These are phyloP conservation scores for Colletotrichum sp. DNA, from an alignment of 2,329 filamentous ascomycete species.

Conservation along the genomic window DNA sequence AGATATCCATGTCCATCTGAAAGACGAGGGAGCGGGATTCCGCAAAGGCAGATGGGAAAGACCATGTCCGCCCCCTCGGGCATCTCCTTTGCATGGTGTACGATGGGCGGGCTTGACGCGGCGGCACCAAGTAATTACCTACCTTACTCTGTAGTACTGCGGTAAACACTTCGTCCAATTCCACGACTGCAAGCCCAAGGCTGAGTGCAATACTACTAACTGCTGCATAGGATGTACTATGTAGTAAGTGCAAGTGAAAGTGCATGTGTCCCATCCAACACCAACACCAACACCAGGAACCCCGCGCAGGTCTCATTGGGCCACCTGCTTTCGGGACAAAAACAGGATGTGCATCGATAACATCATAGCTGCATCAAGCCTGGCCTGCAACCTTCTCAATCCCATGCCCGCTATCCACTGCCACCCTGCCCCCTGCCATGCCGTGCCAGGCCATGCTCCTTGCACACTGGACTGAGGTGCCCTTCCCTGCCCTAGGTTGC, in stretches of 20 bases:
- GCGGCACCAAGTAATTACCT: not conserved
- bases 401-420: not conserved
- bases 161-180: not conserved
- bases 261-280: not conserved
- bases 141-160: not conserved
- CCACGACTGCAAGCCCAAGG: not conserved
- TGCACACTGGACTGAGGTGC: not conserved
- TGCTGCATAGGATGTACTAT: no score
- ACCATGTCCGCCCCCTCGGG: not conserved
- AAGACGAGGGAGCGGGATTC: not conserved
- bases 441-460: not conserved
- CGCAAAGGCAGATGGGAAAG: not conserved
- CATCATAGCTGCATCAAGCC: slow-evolving; percentile 23
- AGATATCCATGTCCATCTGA: not conserved
- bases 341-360: slow-evolving; percentile 20
- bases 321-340: slow-evolving; percentile 8
- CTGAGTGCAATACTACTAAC: not conserved
- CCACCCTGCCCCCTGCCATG: not conserved
- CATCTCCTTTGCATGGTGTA: not conserved
- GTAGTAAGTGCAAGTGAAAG: not conserved
- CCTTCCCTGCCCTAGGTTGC: not conserved
- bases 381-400: not conserved
- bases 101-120: not conserved
- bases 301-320: slow-evolving; percentile 16
- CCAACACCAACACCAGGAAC: not conserved